phyloP scores from a whole-genome alignment of 2,329 filamentous ascomycete genomes.

The Fusarium illudens region DNA sequence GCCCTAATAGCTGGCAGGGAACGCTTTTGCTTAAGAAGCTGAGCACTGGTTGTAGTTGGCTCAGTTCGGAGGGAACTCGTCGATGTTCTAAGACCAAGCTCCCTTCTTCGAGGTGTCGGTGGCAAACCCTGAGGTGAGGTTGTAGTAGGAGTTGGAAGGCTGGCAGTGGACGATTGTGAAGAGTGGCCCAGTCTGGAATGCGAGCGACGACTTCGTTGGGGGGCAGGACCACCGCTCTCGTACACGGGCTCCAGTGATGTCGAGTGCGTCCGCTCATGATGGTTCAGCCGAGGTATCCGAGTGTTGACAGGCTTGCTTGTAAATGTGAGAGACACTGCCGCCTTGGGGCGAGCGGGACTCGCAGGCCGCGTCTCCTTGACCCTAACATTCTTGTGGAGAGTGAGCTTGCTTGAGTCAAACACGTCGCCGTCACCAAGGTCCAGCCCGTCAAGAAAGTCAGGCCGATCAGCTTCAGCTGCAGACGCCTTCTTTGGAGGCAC shows the following conservation, averaged over 20 bases:
- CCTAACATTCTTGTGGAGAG: constrained; percentile 90
- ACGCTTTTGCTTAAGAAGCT: constrained; percentile 71
- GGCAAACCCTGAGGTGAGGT: constrained; percentile 62
- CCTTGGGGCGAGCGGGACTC: constrained; percentile 76
- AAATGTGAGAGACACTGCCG: constrained; percentile 88
- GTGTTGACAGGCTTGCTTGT: constrained; percentile 78
- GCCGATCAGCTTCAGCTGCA: constrained; percentile 59
- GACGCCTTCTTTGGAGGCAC: constrained; percentile 45
- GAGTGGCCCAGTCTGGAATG: constrained; percentile 75
- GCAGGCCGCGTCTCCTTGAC: constrained; percentile 75
- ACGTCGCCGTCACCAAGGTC: constrained; percentile 86
- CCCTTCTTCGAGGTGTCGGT: constrained; percentile 69
- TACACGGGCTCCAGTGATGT: constrained; percentile 87
- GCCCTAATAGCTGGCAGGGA: constrained; percentile 69
- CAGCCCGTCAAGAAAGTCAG: constrained; percentile 86
- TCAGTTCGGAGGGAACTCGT: constrained; percentile 64
- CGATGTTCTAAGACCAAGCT: constrained; percentile 65
- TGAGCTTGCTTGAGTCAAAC: constrained; percentile 82
- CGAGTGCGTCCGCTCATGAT: constrained; percentile 75
- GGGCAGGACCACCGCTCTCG: constrained; percentile 80
- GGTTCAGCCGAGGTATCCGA: constrained; percentile 80
- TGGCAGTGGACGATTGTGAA: constrained; percentile 72
- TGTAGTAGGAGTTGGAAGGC: constrained; percentile 68
- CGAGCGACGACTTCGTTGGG: constrained; percentile 65
- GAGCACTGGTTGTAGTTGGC: constrained; percentile 71